phyloP scores from a whole-genome alignment of 257 asterid genomes.

The Forsythia suspensa region DNA sequence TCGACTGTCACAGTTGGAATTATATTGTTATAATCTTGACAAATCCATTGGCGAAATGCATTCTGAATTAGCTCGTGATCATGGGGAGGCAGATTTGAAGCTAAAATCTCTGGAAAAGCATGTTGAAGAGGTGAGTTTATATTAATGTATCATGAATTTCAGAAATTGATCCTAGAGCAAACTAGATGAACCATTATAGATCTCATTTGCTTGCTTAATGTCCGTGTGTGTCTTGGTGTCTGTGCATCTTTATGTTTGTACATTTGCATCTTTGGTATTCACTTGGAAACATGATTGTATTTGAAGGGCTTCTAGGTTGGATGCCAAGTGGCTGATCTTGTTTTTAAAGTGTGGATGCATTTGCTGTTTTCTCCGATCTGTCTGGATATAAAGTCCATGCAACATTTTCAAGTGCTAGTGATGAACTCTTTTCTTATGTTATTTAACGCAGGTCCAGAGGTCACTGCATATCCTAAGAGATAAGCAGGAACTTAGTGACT shows the following conservation, averaged over 20 bases:
- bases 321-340: background rate
- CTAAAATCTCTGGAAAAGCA: slow-evolving; percentile 85
- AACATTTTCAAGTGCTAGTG: slow-evolving; percentile 9
- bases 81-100: slow-evolving; percentile 69
- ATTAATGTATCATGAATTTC: background rate
- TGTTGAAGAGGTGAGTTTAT: slow-evolving; percentile 67
- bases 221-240: background rate
- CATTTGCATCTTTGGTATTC: background rate
- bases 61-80: slow-evolving; percentile 70
- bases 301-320: background rate
- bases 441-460: slow-evolving; percentile 71
- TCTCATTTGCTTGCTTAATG: background rate
- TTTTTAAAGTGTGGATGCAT: too few species aligned
- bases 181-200: background rate
- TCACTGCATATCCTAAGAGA: slow-evolving; percentile 90
- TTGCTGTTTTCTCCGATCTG: too few species aligned
- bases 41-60: slow-evolving; percentile 92
- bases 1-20: slow-evolving; percentile 83
- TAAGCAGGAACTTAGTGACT: slow-evolving; percentile 90
- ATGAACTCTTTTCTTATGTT: background rate
- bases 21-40: slow-evolving; percentile 87
- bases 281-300: background rate
- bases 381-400: background rate
- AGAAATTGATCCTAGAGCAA: background rate
- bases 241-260: background rate